Percentiles rank a stretch among this genome's conserved stretches.
phyloP scores from a whole-genome alignment of 352 stramenopile species.

The Pythium aristosporum region DNA sequence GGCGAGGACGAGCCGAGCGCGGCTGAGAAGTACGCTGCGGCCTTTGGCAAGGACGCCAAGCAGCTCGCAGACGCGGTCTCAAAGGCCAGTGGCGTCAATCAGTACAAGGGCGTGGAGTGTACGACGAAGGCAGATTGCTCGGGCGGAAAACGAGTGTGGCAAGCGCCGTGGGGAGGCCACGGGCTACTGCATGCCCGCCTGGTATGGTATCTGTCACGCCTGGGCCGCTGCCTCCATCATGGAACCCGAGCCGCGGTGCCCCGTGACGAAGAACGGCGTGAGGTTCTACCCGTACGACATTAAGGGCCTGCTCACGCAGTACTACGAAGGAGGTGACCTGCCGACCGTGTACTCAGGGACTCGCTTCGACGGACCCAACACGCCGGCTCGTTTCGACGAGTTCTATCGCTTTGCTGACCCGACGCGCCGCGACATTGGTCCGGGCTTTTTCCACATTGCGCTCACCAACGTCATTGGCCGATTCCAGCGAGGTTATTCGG shows the following conservation, averaged over 20 bases:
- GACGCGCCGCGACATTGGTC: constrained; percentile 12
- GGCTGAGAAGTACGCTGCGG: constrained; percentile 29
- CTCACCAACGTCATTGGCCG: constrained; percentile 13
- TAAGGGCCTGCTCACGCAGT: constrained; percentile 11
- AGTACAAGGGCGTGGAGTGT: constrained; percentile 6
- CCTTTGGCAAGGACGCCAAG: constrained; percentile 23
- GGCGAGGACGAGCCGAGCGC: constrained; percentile 17
- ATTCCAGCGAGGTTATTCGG: background rate
- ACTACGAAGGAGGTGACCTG: constrained; percentile 9
- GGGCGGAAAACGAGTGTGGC: constrained; percentile 2
- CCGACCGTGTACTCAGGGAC: constrained; percentile 4
- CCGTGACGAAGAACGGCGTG: constrained; percentile 24
- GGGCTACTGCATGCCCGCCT: constrained; percentile 16
- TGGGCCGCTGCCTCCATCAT: constrained; percentile 22
- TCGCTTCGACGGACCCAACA: constrained; percentile 8
- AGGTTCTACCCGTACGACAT: constrained; percentile 14
- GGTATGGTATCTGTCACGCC: constrained; percentile 23
- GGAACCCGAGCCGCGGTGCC: constrained; percentile 20
- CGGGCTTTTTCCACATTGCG: constrained; percentile 14
- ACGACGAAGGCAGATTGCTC: constrained; percentile 7
- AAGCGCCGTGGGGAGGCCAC: constrained; percentile 10
- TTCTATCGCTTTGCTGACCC: constrained; percentile 7
- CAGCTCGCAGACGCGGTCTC: constrained; percentile 24
- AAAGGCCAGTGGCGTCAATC: constrained; percentile 17
- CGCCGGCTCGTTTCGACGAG: constrained; percentile 1